Percentiles rank a stretch among this genome's conserved stretches.
Evolutionary conservation across 768 basidiomycete genomes (phyloP).

Genomic region (Rhodotorula sphaerocarpa): DNA sequence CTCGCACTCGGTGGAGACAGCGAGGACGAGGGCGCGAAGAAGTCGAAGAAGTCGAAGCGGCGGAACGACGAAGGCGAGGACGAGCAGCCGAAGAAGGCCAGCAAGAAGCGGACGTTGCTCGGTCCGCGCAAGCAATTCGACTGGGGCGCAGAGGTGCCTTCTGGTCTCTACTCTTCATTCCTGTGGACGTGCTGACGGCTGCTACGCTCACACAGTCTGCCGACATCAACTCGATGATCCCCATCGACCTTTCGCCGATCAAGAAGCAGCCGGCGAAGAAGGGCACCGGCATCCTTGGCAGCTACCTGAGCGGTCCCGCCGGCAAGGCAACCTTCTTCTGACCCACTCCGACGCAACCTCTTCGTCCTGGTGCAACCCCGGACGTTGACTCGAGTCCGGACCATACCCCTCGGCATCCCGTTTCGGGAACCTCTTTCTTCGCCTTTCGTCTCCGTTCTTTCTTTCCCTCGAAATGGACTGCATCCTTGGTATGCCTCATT

Average conservation of each 20-base stretch:
- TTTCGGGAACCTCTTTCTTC: too few species aligned
- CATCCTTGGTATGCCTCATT: too few species aligned
- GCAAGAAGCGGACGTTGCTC: constrained; percentile 21
- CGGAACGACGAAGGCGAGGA: not conserved
- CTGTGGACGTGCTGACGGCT: not conserved
- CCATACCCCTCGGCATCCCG: too few species aligned
- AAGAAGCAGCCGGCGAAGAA: constrained; percentile 14
- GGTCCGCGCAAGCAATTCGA: constrained; percentile 14
- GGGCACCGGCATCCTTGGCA: not conserved
- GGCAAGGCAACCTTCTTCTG: not conserved
- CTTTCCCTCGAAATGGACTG: too few species aligned
- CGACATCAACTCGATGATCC: constrained; percentile 23
- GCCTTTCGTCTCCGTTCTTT: too few species aligned
- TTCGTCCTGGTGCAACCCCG: not conserved
- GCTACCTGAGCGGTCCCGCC: too few species aligned
- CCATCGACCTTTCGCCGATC: constrained; percentile 28
- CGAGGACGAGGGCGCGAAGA: not conserved
- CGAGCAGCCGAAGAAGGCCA: constrained; percentile 24
- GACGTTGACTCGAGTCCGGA: too few species aligned
- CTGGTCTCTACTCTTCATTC: not conserved
- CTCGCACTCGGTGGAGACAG: not conserved
- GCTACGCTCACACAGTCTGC: constrained; percentile 1
- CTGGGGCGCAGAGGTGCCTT: constrained; percentile 25
- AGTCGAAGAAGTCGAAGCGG: not conserved
- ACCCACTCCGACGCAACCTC: not conserved